These are phyloP conservation scores for Alternaria novae-zelandiae DNA, from an alignment of 2,329 filamentous ascomycete species.

Conservation along the genomic window DNA sequence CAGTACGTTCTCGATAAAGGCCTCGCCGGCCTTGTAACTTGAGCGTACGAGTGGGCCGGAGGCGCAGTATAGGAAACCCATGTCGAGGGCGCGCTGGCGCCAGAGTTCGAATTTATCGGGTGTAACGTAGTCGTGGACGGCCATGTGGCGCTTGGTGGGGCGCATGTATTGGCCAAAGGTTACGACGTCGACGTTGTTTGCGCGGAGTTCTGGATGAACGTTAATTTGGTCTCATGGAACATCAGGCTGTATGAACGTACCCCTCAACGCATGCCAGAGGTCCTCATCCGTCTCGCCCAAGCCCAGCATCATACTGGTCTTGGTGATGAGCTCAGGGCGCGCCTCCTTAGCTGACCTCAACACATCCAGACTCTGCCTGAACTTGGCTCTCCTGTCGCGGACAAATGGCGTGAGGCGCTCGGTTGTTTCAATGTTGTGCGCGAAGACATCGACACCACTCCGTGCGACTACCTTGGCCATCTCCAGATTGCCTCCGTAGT, in stretches of 20 bases:
- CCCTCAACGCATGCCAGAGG: slow-evolving; percentile 76
- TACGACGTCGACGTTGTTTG: slow-evolving; percentile 85
- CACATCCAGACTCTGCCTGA: slow-evolving; percentile 82
- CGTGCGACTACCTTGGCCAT: slow-evolving; percentile 85
- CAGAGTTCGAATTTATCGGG: slow-evolving; percentile 91
- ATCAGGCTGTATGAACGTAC: slow-evolving; percentile 49
- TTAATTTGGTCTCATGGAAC: neutral
- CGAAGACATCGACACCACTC: slow-evolving; percentile 93
- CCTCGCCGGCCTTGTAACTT: slow-evolving; percentile 97
- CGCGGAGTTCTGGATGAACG: slow-evolving; percentile 69
- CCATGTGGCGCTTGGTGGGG: slow-evolving; percentile 95
- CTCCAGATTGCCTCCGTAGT: slow-evolving; percentile 83
- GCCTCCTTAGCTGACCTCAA: slow-evolving; percentile 81
- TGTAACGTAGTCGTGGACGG: slow-evolving; percentile 93
- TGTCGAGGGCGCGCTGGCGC: slow-evolving; percentile 85
- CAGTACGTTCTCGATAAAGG: slow-evolving; percentile 97
- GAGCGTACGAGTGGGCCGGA: slow-evolving; percentile 91
- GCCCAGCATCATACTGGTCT: slow-evolving; percentile 97
- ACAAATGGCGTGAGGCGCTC: slow-evolving; percentile 90
- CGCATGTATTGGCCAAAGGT: slow-evolving; percentile 99
- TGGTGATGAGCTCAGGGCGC: slow-evolving; percentile 84
- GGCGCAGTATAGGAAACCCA: slow-evolving; percentile 97
- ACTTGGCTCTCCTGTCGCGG: slow-evolving; percentile 86
- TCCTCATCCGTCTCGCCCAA: slow-evolving; percentile 91
- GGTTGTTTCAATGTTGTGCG: slow-evolving; percentile 95